phyloP scores from a whole-genome alignment of 139 green algal genomes.

The Chlorella sp. region DNA sequence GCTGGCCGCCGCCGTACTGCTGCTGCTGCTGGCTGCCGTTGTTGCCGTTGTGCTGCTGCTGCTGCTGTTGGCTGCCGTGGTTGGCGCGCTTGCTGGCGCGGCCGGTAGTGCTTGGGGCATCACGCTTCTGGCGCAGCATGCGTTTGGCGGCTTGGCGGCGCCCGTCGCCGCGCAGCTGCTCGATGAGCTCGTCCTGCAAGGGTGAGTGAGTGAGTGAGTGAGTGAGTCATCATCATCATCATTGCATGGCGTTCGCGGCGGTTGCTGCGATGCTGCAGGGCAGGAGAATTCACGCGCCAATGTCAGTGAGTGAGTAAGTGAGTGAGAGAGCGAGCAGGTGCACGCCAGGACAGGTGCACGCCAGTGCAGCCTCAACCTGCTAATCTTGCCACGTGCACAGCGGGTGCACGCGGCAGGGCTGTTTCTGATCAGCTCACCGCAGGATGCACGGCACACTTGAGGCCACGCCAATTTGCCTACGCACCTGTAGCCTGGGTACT shows the following conservation, averaged over 20 bases:
- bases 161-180: constrained; percentile 65
- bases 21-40: too few relatives aligned
- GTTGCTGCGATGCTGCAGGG: not conserved
- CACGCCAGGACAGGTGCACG: not conserved
- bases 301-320: too few relatives aligned
- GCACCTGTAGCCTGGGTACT: too few relatives aligned
- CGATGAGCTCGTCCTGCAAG: constrained; percentile 76
- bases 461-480: not conserved
- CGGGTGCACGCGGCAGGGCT: too few relatives aligned
- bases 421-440: too few relatives aligned
- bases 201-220: not conserved
- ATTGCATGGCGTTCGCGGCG: not conserved
- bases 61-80: too few relatives aligned
- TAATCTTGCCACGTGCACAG: not conserved
- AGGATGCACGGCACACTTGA: too few relatives aligned
- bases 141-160: constrained; percentile 63
- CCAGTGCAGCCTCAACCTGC: not conserved
- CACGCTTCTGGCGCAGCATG: constrained; percentile 51
- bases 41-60: too few relatives aligned
- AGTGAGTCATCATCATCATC: not conserved
- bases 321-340: too few relatives aligned
- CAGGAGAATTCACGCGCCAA: not conserved
- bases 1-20: too few relatives aligned
- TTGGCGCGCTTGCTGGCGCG: not conserved
- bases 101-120: not conserved